Evolutionary conservation across 441 rosid genomes (phyloP).

Genomic region (Adansonia grandidieri): DNA sequence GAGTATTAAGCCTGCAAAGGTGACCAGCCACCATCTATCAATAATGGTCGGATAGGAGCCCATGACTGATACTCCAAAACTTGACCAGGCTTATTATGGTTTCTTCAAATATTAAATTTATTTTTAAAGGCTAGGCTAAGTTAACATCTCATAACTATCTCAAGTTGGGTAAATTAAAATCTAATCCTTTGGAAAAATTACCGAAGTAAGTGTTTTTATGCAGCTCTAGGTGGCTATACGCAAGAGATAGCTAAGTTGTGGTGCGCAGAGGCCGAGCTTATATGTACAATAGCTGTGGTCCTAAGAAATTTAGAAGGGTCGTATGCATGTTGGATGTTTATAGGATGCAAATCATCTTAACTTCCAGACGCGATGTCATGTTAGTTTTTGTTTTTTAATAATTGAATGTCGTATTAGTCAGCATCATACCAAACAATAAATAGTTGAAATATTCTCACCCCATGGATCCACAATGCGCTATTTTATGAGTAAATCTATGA

Average conservation of each 20-base stretch:
- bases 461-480: background rate
- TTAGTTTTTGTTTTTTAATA: no score
- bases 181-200: background rate
- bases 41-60: constrained; percentile 24
- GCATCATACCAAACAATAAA: background rate
- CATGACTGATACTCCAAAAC: constrained; percentile 27
- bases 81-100: background rate
- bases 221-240: background rate
- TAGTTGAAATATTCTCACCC: background rate
- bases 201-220: background rate
- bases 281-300: background rate
- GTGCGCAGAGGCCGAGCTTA: background rate
- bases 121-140: background rate
- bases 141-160: background rate
- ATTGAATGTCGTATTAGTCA: background rate
- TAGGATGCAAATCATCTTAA: background rate
- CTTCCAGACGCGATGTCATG: background rate
- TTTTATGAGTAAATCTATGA: no score
- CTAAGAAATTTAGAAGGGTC: background rate
- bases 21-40: constrained; percentile 38
- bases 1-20: constrained; percentile 34
- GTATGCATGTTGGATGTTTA: background rate
- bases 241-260: background rate
- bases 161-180: background rate
- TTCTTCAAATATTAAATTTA: background rate